Conservation (phyloP, 2,329 filamentous ascomycete species). For the Oidium heveae region DNA sequence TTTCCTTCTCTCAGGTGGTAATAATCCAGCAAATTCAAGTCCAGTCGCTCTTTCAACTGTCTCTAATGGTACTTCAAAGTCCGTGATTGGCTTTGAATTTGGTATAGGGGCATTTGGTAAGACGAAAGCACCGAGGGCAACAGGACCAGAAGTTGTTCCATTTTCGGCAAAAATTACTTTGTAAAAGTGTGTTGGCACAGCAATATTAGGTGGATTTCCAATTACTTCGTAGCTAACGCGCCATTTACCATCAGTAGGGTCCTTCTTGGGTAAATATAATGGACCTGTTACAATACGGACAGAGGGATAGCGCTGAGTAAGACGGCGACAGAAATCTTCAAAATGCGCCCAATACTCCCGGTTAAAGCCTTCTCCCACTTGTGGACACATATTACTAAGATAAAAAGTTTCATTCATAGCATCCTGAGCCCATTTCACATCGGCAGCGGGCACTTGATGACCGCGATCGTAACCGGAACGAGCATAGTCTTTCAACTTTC, state of each 20-base stretch:
- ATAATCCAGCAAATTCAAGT: conserved; percentile 64
- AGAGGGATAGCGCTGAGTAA: conserved; percentile 58
- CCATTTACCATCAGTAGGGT: conserved; percentile 75
- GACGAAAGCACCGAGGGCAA: conserved; percentile 83
- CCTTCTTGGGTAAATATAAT: conserved; percentile 68
- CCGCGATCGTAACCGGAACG: conserved; percentile 86
- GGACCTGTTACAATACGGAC: conserved; percentile 87
- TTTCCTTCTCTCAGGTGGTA: conserved; percentile 49
- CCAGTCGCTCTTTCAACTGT: conserved; percentile 79
- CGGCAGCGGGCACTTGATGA: conserved; percentile 89
- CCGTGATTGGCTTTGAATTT: conserved; percentile 63
- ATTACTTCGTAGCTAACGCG: conserved; percentile 90
- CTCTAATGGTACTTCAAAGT: conserved; percentile 91
- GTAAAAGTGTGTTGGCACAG: conserved; percentile 96
- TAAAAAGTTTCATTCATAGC: conserved; percentile 93
- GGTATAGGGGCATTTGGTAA: conserved; percentile 75
- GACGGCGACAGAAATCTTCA: conserved; percentile 78
- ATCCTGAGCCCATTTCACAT: conserved; percentile 81
- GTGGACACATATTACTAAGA: conserved; percentile 90
- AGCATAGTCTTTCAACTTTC: conserved; percentile 78
- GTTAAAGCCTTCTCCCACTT: conserved; percentile 96
- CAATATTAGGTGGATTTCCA: conserved; percentile 74
- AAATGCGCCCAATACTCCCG: conserved; percentile 98
- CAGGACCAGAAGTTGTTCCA: conserved; percentile 39
- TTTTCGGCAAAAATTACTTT: conserved; percentile 97